These are phyloP conservation scores for Colletotrichum sidae DNA, from an alignment of 2,329 filamentous ascomycete species.

Conservation along the genomic window DNA sequence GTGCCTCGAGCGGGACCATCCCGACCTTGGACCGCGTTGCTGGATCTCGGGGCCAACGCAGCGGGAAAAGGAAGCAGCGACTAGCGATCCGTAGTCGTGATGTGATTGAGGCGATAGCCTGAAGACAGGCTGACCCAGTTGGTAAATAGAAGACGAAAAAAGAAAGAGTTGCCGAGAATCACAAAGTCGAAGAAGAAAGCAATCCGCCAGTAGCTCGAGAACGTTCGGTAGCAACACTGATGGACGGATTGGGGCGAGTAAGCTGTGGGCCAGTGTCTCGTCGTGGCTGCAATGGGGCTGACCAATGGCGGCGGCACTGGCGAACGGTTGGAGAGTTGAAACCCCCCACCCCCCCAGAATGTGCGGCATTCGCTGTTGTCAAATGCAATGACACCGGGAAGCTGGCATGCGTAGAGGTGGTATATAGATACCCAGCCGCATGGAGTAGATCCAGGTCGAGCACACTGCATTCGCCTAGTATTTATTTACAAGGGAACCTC, in stretches of 20 bases:
- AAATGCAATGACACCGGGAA: background rate
- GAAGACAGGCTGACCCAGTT: background rate
- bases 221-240: constrained; percentile 4
- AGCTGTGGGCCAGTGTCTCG: constrained; percentile 29
- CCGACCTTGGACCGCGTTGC: constrained; percentile 13
- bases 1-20: background rate
- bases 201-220: constrained; percentile 3
- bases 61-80: background rate
- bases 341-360: constrained; percentile 6
- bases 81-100: constrained; percentile 7
- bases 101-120: background rate
- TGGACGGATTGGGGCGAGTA: constrained; percentile 3
- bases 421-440: constrained; percentile 15
- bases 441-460: background rate
- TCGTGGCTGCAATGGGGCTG: constrained; percentile 18
- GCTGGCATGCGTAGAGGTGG: constrained; percentile 18
- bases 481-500: too few species aligned
- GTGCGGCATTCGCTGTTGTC: background rate
- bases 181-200: constrained; percentile 12
- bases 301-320: constrained; percentile 1
- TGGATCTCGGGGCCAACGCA: constrained; percentile 4
- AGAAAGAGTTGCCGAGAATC: background rate
- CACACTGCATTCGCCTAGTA: too few species aligned
- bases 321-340: background rate
- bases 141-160: constrained; percentile 1